These are phyloP conservation scores for Colletotrichum sp. DNA, from an alignment of 2,329 filamentous ascomycete species.

Conservation along the genomic window DNA sequence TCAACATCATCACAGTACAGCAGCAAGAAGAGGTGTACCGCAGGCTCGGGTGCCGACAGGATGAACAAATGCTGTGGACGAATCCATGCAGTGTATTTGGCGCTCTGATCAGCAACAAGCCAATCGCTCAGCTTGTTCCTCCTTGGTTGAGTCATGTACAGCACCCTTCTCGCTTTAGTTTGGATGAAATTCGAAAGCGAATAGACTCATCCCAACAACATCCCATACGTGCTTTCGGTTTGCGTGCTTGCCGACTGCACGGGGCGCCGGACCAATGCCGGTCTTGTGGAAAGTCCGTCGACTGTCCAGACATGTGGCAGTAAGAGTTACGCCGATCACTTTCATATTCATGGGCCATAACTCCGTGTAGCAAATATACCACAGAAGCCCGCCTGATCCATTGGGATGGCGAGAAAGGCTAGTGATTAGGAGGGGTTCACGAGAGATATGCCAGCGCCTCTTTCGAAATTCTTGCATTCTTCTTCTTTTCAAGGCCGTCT, in stretches of 20 bases:
- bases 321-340: background rate
- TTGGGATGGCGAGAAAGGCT: background rate
- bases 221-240: background rate
- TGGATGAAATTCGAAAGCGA: background rate
- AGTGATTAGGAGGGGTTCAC: background rate
- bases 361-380: too few relatives aligned
- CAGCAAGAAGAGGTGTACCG: background rate
- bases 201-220: background rate
- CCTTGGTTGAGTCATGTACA: background rate
- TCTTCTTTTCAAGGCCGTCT: background rate
- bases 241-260: background rate
- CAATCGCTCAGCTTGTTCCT: background rate
- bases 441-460: background rate
- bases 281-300: background rate
- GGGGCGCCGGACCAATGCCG: background rate
- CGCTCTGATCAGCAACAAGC: background rate
- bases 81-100: background rate
- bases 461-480: background rate
- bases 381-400: background rate
- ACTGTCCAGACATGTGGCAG: background rate
- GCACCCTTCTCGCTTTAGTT: background rate
- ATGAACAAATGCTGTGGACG: accelerated
- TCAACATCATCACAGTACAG: background rate
- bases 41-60: background rate
- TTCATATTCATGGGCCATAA: background rate